These are phyloP conservation scores for Lophiotrema nucula DNA, from an alignment of 495 filamentous ascomycete species.

Conservation along the genomic window DNA sequence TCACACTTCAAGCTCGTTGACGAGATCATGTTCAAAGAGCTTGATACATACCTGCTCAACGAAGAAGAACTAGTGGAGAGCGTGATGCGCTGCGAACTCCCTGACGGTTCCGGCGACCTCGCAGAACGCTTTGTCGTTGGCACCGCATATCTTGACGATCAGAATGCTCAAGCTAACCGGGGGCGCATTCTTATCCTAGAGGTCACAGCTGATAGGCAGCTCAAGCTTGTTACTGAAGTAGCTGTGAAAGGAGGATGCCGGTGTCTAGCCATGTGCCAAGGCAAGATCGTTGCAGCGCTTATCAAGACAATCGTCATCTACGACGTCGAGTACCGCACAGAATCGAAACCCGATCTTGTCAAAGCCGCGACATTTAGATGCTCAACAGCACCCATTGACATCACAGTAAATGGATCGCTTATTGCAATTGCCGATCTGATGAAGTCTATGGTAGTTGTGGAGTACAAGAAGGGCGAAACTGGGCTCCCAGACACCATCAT, in stretches of 20 bases:
- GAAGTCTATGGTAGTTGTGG: conserved; percentile 81
- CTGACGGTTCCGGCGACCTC: conserved; percentile 56
- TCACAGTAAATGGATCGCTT: conserved; percentile 63
- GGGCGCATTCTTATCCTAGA: conserved; percentile 86
- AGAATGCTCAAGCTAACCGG: conserved; percentile 50
- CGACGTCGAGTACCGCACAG: conserved; percentile 39
- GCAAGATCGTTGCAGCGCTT: conserved; percentile 78
- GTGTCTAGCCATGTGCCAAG: conserved; percentile 68
- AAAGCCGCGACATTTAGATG: conserved; percentile 74
- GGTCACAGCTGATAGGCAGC: conserved; percentile 66
- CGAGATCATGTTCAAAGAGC: conserved; percentile 43
- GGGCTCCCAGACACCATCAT: conserved; percentile 52
- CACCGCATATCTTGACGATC: conserved; percentile 72
- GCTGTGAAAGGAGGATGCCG: conserved; percentile 74
- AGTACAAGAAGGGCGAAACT: conserved; percentile 53
- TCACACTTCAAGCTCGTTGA: conserved; percentile 59
- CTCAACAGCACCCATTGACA: conserved; percentile 79
- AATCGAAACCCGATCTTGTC: conserved; percentile 47
- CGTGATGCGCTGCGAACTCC: conserved; percentile 75
- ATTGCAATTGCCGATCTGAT: conserved; percentile 91
- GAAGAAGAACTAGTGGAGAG: conserved; percentile 79
- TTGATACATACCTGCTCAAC: conserved; percentile 46
- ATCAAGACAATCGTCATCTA: conserved; percentile 69
- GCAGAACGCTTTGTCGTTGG: conserved; percentile 85
- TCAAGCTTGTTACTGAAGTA: conserved; percentile 65